Percentiles rank a stretch among this genome's conserved stretches.
These are phyloP conservation scores for Acacia confusa DNA, from an alignment of 306 rosid genomes.

Conservation along the genomic window DNA sequence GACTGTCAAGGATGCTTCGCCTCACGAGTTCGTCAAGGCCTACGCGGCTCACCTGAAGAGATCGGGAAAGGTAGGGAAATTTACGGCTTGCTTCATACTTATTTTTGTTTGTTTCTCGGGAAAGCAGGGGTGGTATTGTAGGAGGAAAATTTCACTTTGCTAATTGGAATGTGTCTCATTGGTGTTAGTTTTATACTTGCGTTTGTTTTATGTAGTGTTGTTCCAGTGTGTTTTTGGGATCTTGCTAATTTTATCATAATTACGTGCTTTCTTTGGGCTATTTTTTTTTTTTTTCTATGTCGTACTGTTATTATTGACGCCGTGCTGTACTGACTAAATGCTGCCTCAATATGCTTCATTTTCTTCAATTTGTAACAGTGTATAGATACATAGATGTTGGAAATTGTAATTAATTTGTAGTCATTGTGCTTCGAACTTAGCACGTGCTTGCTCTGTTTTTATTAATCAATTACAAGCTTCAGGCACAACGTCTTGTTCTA, in stretches of 20 bases:
- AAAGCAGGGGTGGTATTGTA: neutral
- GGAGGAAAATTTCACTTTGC: neutral
- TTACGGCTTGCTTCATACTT: neutral
- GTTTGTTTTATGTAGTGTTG: neutral
- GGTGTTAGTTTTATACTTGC: neutral
- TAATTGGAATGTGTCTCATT: neutral
- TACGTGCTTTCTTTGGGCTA: neutral
- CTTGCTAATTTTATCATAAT: neutral
- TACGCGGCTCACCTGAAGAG: conserved; percentile 38
- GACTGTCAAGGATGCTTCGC: conserved; percentile 40
- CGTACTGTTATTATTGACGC: neutral
- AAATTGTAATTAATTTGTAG: neutral
- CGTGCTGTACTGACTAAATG: neutral
- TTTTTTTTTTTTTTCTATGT: neutral
- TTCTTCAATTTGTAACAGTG: neutral
- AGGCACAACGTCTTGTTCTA: neutral
- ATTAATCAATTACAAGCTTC: neutral
- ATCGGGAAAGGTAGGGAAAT: conserved; percentile 32
- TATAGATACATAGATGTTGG: neutral
- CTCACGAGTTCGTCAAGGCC: conserved; percentile 41
- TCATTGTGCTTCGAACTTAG: neutral
- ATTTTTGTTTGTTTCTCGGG: neutral
- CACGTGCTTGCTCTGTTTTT: neutral
- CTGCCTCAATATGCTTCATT: neutral
- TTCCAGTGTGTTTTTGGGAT: neutral